A percentile compares a stretch with the other conserved stretches of the same genome.
Evolutionary conservation across 2,329 filamentous ascomycete genomes (phyloP).

Genomic region (Neodidymelliopsis sp.): DNA sequence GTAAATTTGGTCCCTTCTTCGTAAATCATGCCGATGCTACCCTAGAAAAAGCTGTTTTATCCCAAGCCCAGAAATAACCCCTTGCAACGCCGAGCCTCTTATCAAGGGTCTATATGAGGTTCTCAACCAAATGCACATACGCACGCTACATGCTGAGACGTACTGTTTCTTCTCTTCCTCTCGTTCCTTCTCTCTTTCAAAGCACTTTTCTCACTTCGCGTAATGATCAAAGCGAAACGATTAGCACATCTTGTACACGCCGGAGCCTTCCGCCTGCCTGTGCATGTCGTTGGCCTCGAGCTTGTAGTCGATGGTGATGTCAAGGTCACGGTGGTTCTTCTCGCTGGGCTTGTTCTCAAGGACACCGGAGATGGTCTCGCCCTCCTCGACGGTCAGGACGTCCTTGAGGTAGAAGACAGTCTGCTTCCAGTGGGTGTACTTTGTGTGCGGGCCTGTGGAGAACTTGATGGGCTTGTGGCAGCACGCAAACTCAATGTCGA

Average conservation of each 20-base stretch:
- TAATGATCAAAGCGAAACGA: constrained; percentile 3
- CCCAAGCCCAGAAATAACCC: constrained; percentile 12
- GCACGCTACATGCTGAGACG: constrained; percentile 12
- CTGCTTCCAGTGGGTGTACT: constrained; percentile 99
- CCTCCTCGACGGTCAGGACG: constrained; percentile 87
- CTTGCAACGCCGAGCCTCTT: constrained; percentile 17
- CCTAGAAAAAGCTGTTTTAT: constrained; percentile 43
- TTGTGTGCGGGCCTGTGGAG: constrained; percentile 96
- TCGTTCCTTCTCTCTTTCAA: too few relatives aligned
- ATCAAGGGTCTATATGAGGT: constrained; percentile 15
- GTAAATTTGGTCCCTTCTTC: constrained; percentile 46
- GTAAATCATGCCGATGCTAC: constrained; percentile 43
- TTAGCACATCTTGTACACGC: constrained; percentile 76
- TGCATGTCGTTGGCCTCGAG: constrained; percentile 78
- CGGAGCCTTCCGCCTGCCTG: constrained; percentile 72
- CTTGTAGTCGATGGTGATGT: constrained; percentile 86
- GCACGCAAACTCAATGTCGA: constrained; percentile 97
- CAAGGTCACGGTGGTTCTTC: constrained; percentile 93
- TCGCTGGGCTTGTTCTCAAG: constrained; percentile 87
- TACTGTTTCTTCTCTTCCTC: too few relatives aligned
- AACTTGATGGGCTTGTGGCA: constrained; percentile 99
- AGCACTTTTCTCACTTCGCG: too few relatives aligned
- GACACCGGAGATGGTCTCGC: constrained; percentile 77
- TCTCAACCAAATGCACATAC: constrained; percentile 19
- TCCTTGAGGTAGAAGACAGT: constrained; percentile 98